These are phyloP conservation scores for Cryptococcus hybrid DNA, from an alignment of 1,284 basidiomycete species.

Conservation along the genomic window DNA sequence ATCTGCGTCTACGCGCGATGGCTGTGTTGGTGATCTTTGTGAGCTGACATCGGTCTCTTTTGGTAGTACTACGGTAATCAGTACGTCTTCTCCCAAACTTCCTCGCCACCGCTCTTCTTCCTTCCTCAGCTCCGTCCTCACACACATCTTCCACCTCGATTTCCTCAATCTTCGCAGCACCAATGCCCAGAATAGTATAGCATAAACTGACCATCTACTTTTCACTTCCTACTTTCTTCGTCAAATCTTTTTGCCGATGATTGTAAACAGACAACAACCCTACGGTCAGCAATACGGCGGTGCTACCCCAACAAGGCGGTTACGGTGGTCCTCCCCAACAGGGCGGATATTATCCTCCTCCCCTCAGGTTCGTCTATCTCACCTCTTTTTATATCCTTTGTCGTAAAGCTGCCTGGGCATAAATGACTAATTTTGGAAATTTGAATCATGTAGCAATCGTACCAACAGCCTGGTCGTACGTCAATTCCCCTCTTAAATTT, in stretches of 20 bases:
- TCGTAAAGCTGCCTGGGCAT: background rate
- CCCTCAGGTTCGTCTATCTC: constrained; percentile 33
- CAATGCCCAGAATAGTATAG: background rate
- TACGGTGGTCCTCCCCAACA: constrained; percentile 6
- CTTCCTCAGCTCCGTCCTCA: background rate
- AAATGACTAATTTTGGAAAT: background rate
- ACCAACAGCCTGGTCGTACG: constrained; percentile 34
- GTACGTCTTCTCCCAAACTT: constrained; percentile 12
- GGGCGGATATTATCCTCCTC: constrained; percentile 37
- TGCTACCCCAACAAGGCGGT: constrained; percentile 19
- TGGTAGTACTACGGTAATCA: constrained; percentile 32
- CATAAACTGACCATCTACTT: background rate
- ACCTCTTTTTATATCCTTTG: background rate
- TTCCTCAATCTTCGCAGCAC: background rate
- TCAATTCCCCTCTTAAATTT: constrained; percentile 3
- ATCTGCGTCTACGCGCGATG: background rate
- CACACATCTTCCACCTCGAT: background rate
- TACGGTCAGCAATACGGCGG: constrained; percentile 23
- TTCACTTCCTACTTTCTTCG: background rate
- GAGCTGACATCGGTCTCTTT: background rate
- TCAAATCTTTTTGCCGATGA: background rate
- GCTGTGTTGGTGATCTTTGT: background rate
- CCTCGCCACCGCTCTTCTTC: background rate
- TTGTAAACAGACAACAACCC: constrained; percentile 18
- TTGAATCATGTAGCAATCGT: constrained; percentile 20